Conservation (phyloP, 2,329 filamentous ascomycete genomes). For the Venturia nashicola region DNA sequence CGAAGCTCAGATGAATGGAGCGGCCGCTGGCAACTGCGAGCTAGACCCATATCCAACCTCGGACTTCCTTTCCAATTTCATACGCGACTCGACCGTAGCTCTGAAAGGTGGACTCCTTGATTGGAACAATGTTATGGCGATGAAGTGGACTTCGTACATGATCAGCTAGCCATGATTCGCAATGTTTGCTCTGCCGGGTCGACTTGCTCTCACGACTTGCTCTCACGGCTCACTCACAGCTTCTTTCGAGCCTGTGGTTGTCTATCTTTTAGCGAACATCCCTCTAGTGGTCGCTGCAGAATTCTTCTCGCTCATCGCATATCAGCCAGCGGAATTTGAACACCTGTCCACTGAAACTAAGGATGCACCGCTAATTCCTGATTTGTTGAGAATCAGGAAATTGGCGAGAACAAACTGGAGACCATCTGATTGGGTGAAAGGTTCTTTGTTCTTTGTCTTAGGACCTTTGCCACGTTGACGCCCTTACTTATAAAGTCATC, state of each 20-base stretch:
- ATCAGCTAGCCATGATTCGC: not conserved
- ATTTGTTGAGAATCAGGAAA: not conserved
- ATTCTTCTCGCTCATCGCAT: too few species aligned
- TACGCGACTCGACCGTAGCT: not conserved
- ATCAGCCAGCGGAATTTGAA: too few species aligned
- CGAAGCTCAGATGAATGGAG: too few species aligned
- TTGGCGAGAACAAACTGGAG: too few species aligned
- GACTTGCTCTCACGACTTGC: not conserved
- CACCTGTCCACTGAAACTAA: too few species aligned
- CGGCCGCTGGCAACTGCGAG: too few species aligned
- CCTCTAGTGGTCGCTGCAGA: too few species aligned
- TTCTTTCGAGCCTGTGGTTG: not conserved
- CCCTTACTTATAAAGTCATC: not conserved
- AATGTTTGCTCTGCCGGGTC: not conserved
- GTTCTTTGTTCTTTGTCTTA: not conserved
- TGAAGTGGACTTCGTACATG: not conserved
- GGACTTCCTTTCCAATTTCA: not conserved
- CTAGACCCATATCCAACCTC: not conserved
- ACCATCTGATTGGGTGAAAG: too few species aligned
- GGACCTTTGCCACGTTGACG: not conserved
- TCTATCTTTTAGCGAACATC: not conserved
- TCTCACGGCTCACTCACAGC: not conserved
- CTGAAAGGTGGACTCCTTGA: not conserved
- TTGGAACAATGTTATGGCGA: too few species aligned
- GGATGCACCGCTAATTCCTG: not conserved